phyloP scores from a whole-genome alignment of 192 early-diverging fungal genomes.

The Linnemannia zychae region DNA sequence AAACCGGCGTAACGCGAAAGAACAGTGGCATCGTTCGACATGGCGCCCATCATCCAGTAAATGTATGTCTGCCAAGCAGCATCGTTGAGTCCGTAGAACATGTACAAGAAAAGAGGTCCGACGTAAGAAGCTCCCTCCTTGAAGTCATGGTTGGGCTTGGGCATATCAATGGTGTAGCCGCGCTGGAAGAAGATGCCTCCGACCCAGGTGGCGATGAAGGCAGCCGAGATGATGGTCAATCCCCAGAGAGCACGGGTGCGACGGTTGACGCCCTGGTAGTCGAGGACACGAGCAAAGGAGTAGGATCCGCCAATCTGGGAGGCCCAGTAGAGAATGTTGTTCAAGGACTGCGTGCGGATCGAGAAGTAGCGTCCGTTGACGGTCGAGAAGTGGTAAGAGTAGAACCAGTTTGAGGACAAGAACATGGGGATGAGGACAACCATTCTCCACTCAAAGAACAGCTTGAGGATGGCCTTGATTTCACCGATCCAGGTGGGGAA shows the following conservation, averaged over 20 bases:
- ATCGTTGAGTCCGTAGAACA: slow-evolving; percentile 83
- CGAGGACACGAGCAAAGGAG: slow-evolving; percentile 75
- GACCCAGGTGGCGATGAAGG: slow-evolving; percentile 75
- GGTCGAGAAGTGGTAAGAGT: slow-evolving; percentile 74
- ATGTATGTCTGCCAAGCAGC: slow-evolving; percentile 81
- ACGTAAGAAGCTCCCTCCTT: slow-evolving; percentile 60
- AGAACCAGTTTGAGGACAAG: slow-evolving; percentile 85
- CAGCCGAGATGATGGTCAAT: slow-evolving; percentile 59
- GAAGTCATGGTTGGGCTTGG: slow-evolving; percentile 59
- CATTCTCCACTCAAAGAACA: slow-evolving; percentile 77
- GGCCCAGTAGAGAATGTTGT: slow-evolving; percentile 84
- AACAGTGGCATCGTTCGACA: slow-evolving; percentile 84
- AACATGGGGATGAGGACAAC: slow-evolving; percentile 79
- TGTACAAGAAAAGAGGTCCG: slow-evolving; percentile 77
- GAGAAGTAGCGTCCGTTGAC: slow-evolving; percentile 78
- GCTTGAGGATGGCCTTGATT: slow-evolving; percentile 62
- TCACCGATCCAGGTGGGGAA: slow-evolving; percentile 76
- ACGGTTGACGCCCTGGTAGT: slow-evolving; percentile 68
- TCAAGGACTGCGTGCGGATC: slow-evolving; percentile 77
- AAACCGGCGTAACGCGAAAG: slow-evolving; percentile 84
- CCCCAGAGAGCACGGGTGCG: slow-evolving; percentile 74
- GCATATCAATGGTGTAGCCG: slow-evolving; percentile 56
- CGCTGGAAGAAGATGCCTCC: slow-evolving; percentile 73
- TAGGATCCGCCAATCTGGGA: slow-evolving; percentile 80
- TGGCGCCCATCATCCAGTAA: slow-evolving; percentile 91